Evolutionary conservation across 345 rosid genomes (phyloP).

Genomic region (Salix suchowensis): DNA sequence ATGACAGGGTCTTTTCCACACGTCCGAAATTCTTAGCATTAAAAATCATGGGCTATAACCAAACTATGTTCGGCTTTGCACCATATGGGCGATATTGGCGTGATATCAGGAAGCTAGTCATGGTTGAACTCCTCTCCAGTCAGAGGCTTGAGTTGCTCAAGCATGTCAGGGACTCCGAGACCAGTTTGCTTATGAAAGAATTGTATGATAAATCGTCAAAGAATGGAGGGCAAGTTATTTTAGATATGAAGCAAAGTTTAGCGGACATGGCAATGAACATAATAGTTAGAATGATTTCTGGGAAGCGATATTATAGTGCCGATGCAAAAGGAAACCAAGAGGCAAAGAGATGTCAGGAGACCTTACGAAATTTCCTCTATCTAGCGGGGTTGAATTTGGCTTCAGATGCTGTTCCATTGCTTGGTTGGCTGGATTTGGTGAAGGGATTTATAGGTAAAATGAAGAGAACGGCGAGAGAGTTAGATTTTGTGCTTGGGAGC

Average conservation of each 20-base stretch:
- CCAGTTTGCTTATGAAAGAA: not conserved
- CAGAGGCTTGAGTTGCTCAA: not conserved
- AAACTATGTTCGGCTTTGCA: not conserved
- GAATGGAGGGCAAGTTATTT: not conserved
- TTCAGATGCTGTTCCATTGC: not conserved
- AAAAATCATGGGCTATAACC: not conserved
- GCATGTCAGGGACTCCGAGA: not conserved
- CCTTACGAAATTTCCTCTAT: not conserved
- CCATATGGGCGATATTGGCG: not conserved
- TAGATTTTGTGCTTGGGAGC: not conserved
- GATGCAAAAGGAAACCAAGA: not conserved
- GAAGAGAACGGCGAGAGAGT: not conserved
- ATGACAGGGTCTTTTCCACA: not conserved
- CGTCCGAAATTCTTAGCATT: not conserved
- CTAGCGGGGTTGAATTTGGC: not conserved
- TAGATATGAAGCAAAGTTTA: not conserved
- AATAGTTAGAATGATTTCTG: not conserved
- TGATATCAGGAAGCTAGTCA: not conserved
- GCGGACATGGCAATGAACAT: not conserved
- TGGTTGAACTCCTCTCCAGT: not conserved
- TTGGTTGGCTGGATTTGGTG: not conserved
- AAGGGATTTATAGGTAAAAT: not conserved
- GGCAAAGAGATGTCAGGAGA: not conserved
- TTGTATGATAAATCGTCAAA: not conserved
- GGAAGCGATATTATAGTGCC: not conserved